Base-by-base conservation (phyloP, 495 filamentous ascomycete genomes). In the Entonaema liquescens region DNA sequence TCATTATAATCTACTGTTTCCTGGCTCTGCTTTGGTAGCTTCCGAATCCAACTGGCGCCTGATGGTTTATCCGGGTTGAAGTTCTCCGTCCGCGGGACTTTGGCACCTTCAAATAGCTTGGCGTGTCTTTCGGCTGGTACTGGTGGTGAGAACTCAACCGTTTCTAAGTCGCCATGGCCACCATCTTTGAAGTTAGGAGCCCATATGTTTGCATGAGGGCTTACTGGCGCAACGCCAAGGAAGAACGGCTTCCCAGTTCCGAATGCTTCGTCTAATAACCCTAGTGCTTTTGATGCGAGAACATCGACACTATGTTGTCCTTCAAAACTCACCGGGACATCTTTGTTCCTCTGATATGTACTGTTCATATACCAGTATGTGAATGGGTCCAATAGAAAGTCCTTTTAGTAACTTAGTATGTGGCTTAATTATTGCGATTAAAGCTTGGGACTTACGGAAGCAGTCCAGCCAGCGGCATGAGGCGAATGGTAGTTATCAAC, bases 321-420 rank as follows among this genome's bases (percentile, higher is more conserved):
- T 42, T 84, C 80, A 60, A 87, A 86, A 77, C 82, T 88, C 23
- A 84, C 79, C 1, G 89, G 89, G 0, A 79, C 65, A 23, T 91
- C 87, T 3, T 79, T 78, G 70, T 92, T 90, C 11, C 89, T 85
- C 68, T 91, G 89, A 69, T 85, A 91, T 7, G 83, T 88, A 9
- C 86, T 81, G 75, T 92, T 92, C 52, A 88, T 82, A 75, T 93
- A 93, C 17, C 83, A 83, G 74, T 93, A 93, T 1, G 91, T 93
- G 72, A 82, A 89, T 0, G 91, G 90, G 67, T 93, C 91, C 1
- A 93, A 82, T 1, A 92, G 82, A 56, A 93, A 92, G 70, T 92
- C 89, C 70, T 75, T 35, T 23, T 1, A 13, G 6, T 12, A 11
- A 35, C 70, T 59, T 59, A 76, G 72, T 13, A 49, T 6, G 19